phyloP scores from a whole-genome alignment of 2,329 filamentous ascomycete species.

The Amauroascus niger region DNA sequence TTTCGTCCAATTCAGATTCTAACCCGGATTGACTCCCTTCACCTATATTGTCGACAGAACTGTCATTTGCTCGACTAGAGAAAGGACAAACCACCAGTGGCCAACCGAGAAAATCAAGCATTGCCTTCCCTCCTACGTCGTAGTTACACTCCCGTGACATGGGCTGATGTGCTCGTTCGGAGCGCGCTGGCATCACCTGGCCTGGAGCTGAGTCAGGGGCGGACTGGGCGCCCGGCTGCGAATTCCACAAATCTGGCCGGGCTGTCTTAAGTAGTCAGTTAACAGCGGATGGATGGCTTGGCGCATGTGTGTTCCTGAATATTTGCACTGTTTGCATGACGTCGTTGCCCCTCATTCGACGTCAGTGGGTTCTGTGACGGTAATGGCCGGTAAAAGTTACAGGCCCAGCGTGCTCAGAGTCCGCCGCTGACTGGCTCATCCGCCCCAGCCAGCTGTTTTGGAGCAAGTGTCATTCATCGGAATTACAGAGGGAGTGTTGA shows the following conservation, averaged over 20 bases:
- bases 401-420: neutral
- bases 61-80: no score
- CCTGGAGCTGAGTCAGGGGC: neutral
- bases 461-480: neutral
- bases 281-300: neutral
- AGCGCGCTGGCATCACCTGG: no score
- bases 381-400: constrained; percentile 3
- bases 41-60: no score
- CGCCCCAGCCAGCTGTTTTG: constrained; percentile 3
- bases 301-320: constrained; percentile 7
- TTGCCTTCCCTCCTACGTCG: no score
- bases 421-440: constrained; percentile 9
- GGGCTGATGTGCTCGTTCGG: no score
- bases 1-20: no score
- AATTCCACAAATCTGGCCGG: no score
- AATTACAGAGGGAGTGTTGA: neutral
- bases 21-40: no score
- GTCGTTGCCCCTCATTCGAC: constrained; percentile 9
- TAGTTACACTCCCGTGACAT: no score
- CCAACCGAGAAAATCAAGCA: no score
- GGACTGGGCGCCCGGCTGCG: no score
- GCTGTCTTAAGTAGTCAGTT: neutral
- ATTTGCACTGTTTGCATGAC: constrained; percentile 11
- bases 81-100: no score
- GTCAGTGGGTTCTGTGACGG: neutral